Conservation (phyloP, 257 asterid species). For the Solanum virginianum region DNA sequence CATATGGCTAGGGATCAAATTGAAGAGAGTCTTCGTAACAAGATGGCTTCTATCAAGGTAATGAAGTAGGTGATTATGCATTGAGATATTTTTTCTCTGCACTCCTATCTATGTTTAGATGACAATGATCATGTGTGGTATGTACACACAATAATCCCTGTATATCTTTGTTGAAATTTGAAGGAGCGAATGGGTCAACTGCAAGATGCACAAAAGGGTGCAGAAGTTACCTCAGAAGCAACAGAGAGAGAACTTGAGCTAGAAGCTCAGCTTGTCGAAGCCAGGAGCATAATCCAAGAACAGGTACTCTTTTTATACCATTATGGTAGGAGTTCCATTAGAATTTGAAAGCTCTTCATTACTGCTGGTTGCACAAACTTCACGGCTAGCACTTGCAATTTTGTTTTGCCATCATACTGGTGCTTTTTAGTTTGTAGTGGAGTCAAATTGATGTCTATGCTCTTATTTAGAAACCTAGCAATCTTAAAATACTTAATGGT, state of each 20-base stretch:
- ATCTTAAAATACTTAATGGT: neutral
- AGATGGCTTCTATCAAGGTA: slow-evolving; percentile 86
- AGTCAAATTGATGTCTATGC: neutral
- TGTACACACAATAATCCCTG: neutral
- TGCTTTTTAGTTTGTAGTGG: neutral
- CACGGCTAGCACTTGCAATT: neutral
- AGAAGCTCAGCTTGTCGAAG: slow-evolving; percentile 99
- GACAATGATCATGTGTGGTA: neutral
- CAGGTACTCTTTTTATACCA: slow-evolving; percentile 41
- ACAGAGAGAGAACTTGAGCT: slow-evolving; percentile 98
- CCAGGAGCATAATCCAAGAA: slow-evolving; percentile 96
- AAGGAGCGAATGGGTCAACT: slow-evolving; percentile 96
- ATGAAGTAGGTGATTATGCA: neutral
- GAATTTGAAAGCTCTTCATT: neutral
- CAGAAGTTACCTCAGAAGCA: slow-evolving; percentile 78
- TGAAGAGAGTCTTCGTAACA: slow-evolving; percentile 71
- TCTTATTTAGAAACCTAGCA: neutral
- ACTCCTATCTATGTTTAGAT: neutral
- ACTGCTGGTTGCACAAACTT: neutral
- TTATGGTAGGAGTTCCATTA: neutral
- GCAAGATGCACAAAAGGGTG: slow-evolving; percentile 80
- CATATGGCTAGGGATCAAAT: slow-evolving; percentile 93
- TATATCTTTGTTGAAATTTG: slow-evolving; percentile 6
- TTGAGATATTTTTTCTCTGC: neutral
- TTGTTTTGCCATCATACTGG: neutral